These are phyloP conservation scores for Ambispora gerdemannii DNA, from an alignment of 192 early-diverging fungal genomes.

Conservation along the genomic window DNA sequence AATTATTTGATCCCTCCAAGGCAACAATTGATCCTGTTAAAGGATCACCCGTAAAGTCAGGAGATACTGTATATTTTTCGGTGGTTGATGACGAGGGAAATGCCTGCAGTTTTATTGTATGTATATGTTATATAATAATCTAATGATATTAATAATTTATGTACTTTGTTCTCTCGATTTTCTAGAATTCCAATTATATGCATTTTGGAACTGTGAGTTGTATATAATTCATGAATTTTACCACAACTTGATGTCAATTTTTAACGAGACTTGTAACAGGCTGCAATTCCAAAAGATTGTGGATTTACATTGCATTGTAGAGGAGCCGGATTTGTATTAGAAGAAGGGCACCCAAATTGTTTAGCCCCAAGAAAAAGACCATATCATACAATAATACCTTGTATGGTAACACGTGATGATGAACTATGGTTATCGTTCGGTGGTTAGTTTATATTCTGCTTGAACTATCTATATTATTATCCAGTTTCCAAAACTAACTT, in stretches of 20 bases:
- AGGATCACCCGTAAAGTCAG: conserved; percentile 59
- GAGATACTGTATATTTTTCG: conserved; percentile 75
- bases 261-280: conserved; percentile 33
- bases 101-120: conserved; percentile 75
- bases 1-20: conserved; percentile 47
- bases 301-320: conserved; percentile 71
- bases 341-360: conserved; percentile 58
- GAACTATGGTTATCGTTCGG: conserved; percentile 50
- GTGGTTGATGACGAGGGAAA: conserved; percentile 74
- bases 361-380: conserved; percentile 67
- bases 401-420: conserved; percentile 52
- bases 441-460: conserved; percentile 19
- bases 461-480: neutral
- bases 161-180: neutral
- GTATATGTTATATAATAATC: neutral
- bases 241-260: neutral
- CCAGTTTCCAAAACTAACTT: conserved; percentile 5
- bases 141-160: conserved; percentile 6
- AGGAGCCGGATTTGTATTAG: conserved; percentile 62
- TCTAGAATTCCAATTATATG: conserved; percentile 50
- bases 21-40: conserved; percentile 50
- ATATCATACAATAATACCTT: conserved; percentile 79
- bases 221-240: neutral
- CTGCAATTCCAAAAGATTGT: conserved; percentile 54
- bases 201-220: conserved; percentile 45